Base-by-base conservation (phyloP, 805 yeast species). In the Cyberlindnera meyerae region DNA sequence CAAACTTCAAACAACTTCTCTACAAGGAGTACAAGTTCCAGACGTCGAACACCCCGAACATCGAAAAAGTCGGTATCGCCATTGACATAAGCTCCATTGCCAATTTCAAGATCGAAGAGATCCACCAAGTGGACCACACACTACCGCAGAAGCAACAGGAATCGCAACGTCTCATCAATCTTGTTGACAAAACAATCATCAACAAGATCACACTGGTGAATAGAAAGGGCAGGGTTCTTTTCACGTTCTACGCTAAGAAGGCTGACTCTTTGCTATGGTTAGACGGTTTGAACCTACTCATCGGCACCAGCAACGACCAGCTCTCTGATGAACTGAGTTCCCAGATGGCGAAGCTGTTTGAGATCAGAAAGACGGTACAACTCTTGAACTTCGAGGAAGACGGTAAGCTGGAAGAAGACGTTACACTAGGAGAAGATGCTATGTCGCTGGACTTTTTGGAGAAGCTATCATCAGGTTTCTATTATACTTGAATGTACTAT, bases 191-290 rank as follows among this genome's bases (percentile, higher is more conserved):
- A 36, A 75, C 60, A 48, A 71, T 61, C 14, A 75, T 76, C 48
- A 78, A 76, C 34, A 77, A 71, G 49, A 75, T 81, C 34, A 63
- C 74, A 1, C 55, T 81, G 14, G 42, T 68, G 11, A 76, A 67
- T 47, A 52, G 68, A 48, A 52, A 58, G 25, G 60, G 60, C 24
- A 66, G 68, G 28, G 52, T 61, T 14, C 45, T 77, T 9, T 65
- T 84, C 37, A 57, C 68, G n/a, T 80, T 84, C 49, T 84, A 71
- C 53, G 89, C 82, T 40, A 79, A 85, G 2, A 71, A 73, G 44
- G 85, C 80, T 32, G 70, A 75, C 33, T 76, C 81, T 29, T 75
- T 73, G 36, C 73, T 79, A 7, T 86, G 94, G 94, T 62, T 81
- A 24, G 95, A 86, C 59, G 95, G 94, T 0, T 57, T 85, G 37